Conservation (phyloP, 176 grass and related monocot genomes). For the Eragrostis curvula region DNA sequence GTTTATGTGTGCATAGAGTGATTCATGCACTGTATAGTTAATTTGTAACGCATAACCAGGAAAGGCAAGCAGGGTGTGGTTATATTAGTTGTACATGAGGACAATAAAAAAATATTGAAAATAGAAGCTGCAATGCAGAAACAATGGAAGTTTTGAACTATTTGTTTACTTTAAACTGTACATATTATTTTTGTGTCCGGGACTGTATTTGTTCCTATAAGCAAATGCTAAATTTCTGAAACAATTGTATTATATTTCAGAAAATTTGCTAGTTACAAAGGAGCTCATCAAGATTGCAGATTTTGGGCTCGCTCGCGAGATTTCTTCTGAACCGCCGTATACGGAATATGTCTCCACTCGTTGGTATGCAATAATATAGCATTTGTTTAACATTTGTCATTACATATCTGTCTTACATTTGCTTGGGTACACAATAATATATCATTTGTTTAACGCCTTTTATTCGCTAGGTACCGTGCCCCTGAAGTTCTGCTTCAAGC, state of each 20-base stretch:
- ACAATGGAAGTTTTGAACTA: not conserved
- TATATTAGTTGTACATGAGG: not conserved
- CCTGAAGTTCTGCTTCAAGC: constrained; percentile 96
- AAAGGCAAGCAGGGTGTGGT: not conserved
- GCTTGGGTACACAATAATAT: constrained; percentile 14
- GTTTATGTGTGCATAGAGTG: not conserved
- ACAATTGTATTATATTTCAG: constrained; percentile 60
- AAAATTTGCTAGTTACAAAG: constrained; percentile 92
- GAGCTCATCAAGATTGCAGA: constrained; percentile 93
- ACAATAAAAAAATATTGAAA: too few relatives aligned
- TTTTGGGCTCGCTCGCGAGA: constrained; percentile 98
- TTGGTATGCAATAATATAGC: constrained; percentile 53
- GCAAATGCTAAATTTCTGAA: constrained; percentile 1
- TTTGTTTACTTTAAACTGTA: too few relatives aligned
- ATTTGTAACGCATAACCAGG: not conserved
- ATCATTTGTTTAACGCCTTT: constrained; percentile 29
- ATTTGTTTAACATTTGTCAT: too few relatives aligned
- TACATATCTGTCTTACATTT: constrained; percentile 11
- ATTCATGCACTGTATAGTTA: not conserved
- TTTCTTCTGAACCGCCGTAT: constrained; percentile 88
- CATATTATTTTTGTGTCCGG: constrained; percentile 15
- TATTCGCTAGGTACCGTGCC: constrained; percentile 82
- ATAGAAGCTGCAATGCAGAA: not conserved
- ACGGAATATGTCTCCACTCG: constrained; percentile 99
- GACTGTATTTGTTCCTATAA: constrained; percentile 1